phyloP scores from a whole-genome alignment of 2,329 filamentous ascomycete genomes.

The Emmonsia crescens region DNA sequence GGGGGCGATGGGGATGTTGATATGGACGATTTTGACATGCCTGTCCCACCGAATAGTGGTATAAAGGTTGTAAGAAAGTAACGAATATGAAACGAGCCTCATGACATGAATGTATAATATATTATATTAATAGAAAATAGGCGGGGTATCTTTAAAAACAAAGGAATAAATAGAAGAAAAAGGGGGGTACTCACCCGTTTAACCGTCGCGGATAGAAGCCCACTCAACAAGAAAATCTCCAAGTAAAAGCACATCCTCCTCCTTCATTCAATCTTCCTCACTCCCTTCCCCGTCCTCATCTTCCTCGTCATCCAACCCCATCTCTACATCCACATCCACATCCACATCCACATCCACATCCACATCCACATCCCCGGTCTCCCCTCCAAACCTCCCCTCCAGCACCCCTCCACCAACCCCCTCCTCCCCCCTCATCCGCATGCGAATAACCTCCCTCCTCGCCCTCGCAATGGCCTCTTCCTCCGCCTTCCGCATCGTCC shows the following conservation, averaged over 20 bases:
- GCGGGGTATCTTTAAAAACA: background rate
- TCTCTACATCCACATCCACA: slow-evolving; percentile 37
- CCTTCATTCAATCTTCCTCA: slow-evolving; percentile 29
- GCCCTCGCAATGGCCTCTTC: slow-evolving; percentile 77
- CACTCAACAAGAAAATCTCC: background rate
- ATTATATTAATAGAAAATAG: background rate
- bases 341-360: slow-evolving; percentile 24
- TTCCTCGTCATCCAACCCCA: slow-evolving; percentile 37
- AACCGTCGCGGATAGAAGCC: background rate
- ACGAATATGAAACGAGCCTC: slow-evolving; percentile 14
- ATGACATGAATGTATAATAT: slow-evolving; percentile 1
- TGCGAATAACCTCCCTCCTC: slow-evolving; percentile 57
- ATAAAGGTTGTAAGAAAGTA: slow-evolving; percentile 60
- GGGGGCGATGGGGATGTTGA: slow-evolving; percentile 22
- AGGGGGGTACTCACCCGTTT: background rate
- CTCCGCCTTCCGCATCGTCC: slow-evolving; percentile 86
- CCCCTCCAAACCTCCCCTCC: slow-evolving; percentile 19
- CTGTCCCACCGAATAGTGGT: slow-evolving; percentile 48
- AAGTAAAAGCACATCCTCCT: slow-evolving; percentile 5
- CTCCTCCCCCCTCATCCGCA: slow-evolving; percentile 43
- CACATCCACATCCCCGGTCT: slow-evolving; percentile 10
- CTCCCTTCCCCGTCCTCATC: slow-evolving; percentile 39
- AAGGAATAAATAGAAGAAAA: background rate
- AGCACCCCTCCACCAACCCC: slow-evolving; percentile 32
- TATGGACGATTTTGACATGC: slow-evolving; percentile 22